A percentile compares a stretch with the other conserved stretches of the same genome.
Conservation (phyloP, 805 yeast genomes). For the Pichia rugopelliculosa region DNA sequence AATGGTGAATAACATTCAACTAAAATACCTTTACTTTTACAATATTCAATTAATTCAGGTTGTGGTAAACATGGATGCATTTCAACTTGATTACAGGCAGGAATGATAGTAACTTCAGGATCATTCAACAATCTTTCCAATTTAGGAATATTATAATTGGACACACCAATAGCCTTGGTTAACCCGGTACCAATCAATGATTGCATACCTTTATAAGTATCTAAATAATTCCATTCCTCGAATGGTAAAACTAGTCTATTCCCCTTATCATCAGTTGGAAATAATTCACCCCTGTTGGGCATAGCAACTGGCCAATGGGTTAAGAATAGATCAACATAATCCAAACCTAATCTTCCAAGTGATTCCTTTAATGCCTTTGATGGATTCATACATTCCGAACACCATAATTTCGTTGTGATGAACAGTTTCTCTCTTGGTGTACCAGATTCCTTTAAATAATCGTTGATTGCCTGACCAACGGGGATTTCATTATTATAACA, state of each 20-base stretch:
- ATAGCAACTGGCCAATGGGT: constrained; percentile 74
- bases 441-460: constrained; percentile 41
- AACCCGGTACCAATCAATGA: constrained; percentile 31
- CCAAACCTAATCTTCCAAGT: constrained; percentile 55
- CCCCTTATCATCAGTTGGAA: constrained; percentile 25
- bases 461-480: constrained; percentile 48
- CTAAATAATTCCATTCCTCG: constrained; percentile 34
- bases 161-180: constrained; percentile 63
- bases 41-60: constrained; percentile 45
- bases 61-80: constrained; percentile 67
- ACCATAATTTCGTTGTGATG: constrained; percentile 67
- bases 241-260: constrained; percentile 26
- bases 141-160: constrained; percentile 56
- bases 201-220: constrained; percentile 62
- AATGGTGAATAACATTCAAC: constrained; percentile 76
- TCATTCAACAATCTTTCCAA: constrained; percentile 42
- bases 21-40: constrained; percentile 44
- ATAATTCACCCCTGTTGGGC: constrained; percentile 20
- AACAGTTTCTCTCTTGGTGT: constrained; percentile 57
- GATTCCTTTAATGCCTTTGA: constrained; percentile 50
- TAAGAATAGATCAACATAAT: constrained; percentile 70
- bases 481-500: constrained; percentile 56
- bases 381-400: constrained; percentile 42
- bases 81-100: constrained; percentile 51
- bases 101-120: constrained; percentile 43